Base-by-base conservation (phyloP, 2,329 filamentous ascomycete genomes). In the Sphaerulina vaccinii region DNA sequence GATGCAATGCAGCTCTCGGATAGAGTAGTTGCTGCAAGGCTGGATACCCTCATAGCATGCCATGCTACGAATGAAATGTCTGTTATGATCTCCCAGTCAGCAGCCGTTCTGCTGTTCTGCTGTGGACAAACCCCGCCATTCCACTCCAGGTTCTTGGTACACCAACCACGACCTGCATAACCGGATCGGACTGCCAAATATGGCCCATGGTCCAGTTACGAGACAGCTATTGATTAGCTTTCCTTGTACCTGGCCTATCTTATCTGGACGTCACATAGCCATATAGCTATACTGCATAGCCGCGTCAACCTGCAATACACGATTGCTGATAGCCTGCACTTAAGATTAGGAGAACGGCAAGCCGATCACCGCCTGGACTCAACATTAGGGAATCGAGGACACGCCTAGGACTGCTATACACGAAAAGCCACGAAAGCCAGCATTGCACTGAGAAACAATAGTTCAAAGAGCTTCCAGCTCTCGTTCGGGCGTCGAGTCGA, bases 161-260 rank as follows among this genome's bases (percentile, higher is more conserved):
- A 36, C 27, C 32, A 38, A 23, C n/a, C n/a, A n/a, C n/a, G n/a
- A 21, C 24, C 18, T 39, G 19, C 36, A 32, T 18, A 16, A 46
- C 24, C 42, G 49, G 43, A 52, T 47, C 49, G 42, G 23, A 39
- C 37, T 52, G 18, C 50, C 50, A 36, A 49, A 39, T 35, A 35
- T 15, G 32, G 16, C 15, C 10, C 16, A 37, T 23, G 42, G n/a
- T n/a, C n/a, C 24, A 27, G 24, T 6, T 3, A 32, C 27, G 27
- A 13, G 27, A 32, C 24, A 29, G 24, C 24, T 10, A 24, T 35
- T 15, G 16, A 35, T 23, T 48, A 48, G 39, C 45, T 48, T 48
- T n/a, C n/a, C n/a, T n/a, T n/a, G n/a, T n/a, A 48, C 40, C 45
- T 29, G 11, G 8, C 37, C 16, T 19, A 16, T 32, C 19, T 38